Evolutionary conservation across 2,329 filamentous ascomycete species (phyloP), one percentile per base, ranked within the genome.

Genomic region (Curvularia sp.): DNA sequence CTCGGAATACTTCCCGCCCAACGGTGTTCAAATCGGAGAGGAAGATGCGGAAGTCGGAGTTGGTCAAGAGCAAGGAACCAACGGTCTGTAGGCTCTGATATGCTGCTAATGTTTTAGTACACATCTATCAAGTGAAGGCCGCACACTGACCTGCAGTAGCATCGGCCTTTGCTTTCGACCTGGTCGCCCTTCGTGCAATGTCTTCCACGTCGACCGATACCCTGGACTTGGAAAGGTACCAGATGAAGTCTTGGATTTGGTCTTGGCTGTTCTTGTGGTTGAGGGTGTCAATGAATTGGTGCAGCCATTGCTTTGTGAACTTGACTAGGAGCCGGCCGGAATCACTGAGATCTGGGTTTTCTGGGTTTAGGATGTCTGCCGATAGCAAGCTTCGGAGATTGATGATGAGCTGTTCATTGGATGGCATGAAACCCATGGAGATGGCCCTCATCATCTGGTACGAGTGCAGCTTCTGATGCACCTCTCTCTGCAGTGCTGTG

Each of bases 371-470:
- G 18, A 95, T 73, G 67, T 94, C 90, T 32, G 91, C 88, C 3
- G 91, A 87, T 8, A 97, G 82, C 1, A 97, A 79, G 2, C 89
- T 91, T 65, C 92, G 87, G 2, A 98, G 81, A 65, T 96, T 93
- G 74, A 89, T 81, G 69, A 95, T 89, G 66, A 85, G 74, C 76
- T 98, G 94, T 67, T 95, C 89, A 10, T 91, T 97, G 5, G 92
- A 95, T 46, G 94, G 94, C 90, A 98, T 93, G 78, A 88, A 97
- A 5, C 94, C 94, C 70, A 91, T 86, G 1, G 86, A 86, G 9
- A 97, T 76, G 53, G 94, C 94, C 52, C 91, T 86, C 27, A 93
- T 75, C 89, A 97, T 96, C 81, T 97, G 92, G 74, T 97, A 97
- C 25, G 89, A 89, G 79, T 97, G 94, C 60, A 98, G 85, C 82